Base-by-base conservation (phyloP, 78 protist species). In the Bodo saltans region DNA sequence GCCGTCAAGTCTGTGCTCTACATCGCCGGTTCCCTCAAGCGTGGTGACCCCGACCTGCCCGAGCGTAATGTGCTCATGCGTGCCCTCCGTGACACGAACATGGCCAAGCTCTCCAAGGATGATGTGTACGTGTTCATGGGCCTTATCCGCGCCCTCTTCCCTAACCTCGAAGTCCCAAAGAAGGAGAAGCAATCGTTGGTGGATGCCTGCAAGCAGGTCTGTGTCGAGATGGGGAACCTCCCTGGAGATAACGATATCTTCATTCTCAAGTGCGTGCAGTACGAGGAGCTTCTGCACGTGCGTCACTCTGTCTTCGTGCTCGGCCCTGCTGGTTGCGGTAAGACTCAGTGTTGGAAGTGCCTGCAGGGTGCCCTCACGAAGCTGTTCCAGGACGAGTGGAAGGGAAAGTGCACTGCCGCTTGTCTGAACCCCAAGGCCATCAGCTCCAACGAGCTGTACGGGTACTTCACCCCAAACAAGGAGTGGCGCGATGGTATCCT, bases 1-100 rank as follows among this genome's bases (percentile, higher is more conserved):
- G 96, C 98, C 69, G 92, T 93, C 87, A 93, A 92, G 72, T 88
- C 95, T 8, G 94, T 94, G 71, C 89, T 91, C 4, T 92, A 86
- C 38, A 89, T 91, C 27, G 98, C 97, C 28, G 98, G 98, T 29
- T 69, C 92, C 12, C 74, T 95, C 69, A 90, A 90, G 78, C 90
- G 97, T 0, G 89, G 88, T 26, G 94, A 92, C 30, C 96, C 93
- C 26, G 76, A 88, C 29, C 71, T 86, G 17, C 84, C 84, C 73
- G 93, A 91, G 75, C 91, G 90, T 68, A 29, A 35, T 23, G 76
- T 91, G 0, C 91, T 94, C 37, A 85, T 91, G 94, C 78, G 94
- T 3, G 97, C 95, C 4, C 87, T 94, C 34, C 89, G 97, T 27
- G 97, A 94, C 83, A 89, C 90, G 83, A 94, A 94, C 87, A 12